These are phyloP conservation scores for Amanita pseudoporphyria DNA, from an alignment of 768 basidiomycete species.

Conservation along the genomic window DNA sequence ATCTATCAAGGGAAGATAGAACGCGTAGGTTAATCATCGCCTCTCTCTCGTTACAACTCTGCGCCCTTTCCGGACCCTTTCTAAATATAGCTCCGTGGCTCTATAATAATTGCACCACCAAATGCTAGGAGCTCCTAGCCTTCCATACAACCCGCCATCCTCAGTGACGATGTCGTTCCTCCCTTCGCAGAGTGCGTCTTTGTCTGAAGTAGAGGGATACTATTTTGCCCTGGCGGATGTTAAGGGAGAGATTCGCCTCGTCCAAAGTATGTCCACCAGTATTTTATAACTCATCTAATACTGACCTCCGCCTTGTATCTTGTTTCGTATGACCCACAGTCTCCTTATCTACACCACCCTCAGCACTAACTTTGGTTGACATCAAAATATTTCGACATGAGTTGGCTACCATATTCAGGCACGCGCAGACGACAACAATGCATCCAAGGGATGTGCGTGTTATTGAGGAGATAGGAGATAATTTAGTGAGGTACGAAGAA, in stretches of 20 bases:
- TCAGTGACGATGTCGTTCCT: slow-evolving; percentile 21
- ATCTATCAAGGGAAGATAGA: no score
- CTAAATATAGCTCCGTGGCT: no score
- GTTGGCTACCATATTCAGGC: slow-evolving; percentile 56
- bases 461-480: slow-evolving; percentile 40
- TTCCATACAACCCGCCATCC: not conserved
- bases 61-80: not conserved
- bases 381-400: slow-evolving; percentile 52
- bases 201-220: slow-evolving; percentile 12
- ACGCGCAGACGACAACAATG: slow-evolving; percentile 31
- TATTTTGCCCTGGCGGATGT: slow-evolving; percentile 52
- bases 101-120: not conserved
- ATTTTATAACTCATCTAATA: no score
- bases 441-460: slow-evolving; percentile 43
- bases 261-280: slow-evolving; percentile 54
- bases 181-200: slow-evolving; percentile 9
- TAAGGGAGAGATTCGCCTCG: slow-evolving; percentile 41
- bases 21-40: no score
- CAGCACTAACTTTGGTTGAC: slow-evolving; percentile 35
- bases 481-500: slow-evolving; percentile 42
- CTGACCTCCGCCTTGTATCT: slow-evolving; percentile 4
- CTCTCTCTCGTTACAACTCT: no score
- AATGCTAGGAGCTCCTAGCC: not conserved
- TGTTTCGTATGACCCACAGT: slow-evolving; percentile 18
- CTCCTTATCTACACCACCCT: slow-evolving; percentile 28